These are phyloP conservation scores for Aschersonia sp. DNA, from an alignment of 2,329 filamentous ascomycete genomes.

Conservation along the genomic window DNA sequence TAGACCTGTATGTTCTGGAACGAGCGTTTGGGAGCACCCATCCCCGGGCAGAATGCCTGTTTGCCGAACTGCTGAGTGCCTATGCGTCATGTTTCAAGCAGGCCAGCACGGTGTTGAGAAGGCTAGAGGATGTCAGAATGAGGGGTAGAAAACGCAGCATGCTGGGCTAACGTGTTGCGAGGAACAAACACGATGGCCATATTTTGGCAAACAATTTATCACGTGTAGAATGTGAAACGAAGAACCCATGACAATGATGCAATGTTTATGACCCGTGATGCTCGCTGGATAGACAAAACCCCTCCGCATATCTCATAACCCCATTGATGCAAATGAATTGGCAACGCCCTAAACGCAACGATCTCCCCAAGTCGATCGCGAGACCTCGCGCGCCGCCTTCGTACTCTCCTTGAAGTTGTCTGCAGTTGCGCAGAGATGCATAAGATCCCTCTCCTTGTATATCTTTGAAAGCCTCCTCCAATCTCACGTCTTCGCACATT, in stretches of 20 bases:
- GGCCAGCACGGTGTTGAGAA: slow-evolving; percentile 58
- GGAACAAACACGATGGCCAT: too few relatives aligned
- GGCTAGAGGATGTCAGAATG: slow-evolving; percentile 83
- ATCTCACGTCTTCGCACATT: neutral
- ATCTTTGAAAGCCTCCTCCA: too few relatives aligned
- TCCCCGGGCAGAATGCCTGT: slow-evolving; percentile 67
- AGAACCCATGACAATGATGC: neutral
- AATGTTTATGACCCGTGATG: neutral
- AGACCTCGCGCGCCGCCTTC: too few relatives aligned
- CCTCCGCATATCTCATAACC: neutral
- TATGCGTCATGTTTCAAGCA: slow-evolving; percentile 68
- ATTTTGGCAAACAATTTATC: too few relatives aligned
- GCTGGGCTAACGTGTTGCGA: slow-evolving; percentile 48
- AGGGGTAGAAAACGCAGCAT: slow-evolving; percentile 93
- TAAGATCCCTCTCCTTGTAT: too few relatives aligned
- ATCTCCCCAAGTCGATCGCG: too few relatives aligned
- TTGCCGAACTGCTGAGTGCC: slow-evolving; percentile 55
- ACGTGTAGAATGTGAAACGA: too few relatives aligned
- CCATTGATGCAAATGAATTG: neutral
- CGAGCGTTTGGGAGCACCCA: slow-evolving; percentile 91
- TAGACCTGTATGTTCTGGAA: slow-evolving; percentile 92
- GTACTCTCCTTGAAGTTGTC: too few relatives aligned
- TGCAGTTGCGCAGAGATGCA: too few relatives aligned
- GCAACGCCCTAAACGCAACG: too few relatives aligned
- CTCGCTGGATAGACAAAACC: slow-evolving; percentile 3